Base-by-base conservation (phyloP, 441 rosid species). In the Flueggea neowawraea region DNA sequence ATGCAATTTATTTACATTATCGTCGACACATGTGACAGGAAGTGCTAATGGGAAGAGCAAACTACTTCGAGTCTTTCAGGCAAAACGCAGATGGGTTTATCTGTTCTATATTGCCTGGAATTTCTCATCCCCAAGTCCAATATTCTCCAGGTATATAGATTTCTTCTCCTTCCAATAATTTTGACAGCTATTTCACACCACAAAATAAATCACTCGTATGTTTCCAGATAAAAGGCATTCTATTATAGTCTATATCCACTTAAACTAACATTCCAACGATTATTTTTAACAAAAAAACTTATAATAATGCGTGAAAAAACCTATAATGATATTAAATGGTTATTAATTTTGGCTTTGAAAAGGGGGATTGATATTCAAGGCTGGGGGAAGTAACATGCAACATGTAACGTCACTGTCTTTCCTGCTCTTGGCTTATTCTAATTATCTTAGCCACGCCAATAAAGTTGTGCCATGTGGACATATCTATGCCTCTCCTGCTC, bases 321-420 rank as follows among this genome's bases (percentile, higher is more conserved):
- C 28, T 22, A 22, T 22, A 22, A 22, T 22, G 28, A 22, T 22
- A 22, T 22, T 22, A 22, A 22, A 22, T 22, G 28, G 28, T 22
- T 22, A 2, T 22, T 22, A 22, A 22, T 22, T 22, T 22, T 22
- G 28, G 28, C 28, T 22, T 22, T 22, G 28, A 22, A 83, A 84
- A 14, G 98, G 93, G n/a, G 98, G 98, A 64, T 73, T 93, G 50
- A 85, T 93, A 33, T 84, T 84, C 87, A 93, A 80, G 75, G 95
- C 98, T 28, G 96, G 96, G 0, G 98, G 97, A 70, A 88, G 96
- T 81, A 92, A 93, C 79, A 78, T 93, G 67, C 98, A 93, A 66
- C 98, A 93, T 48, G 90, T 95, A 12, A 88, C 98, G 57, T 77
- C 98, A 31, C 78, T 90, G 58, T 87, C 98, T 2, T 93, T 93